phyloP scores from a whole-genome alignment of 805 yeast species.

The Ogataea paraovalis region DNA sequence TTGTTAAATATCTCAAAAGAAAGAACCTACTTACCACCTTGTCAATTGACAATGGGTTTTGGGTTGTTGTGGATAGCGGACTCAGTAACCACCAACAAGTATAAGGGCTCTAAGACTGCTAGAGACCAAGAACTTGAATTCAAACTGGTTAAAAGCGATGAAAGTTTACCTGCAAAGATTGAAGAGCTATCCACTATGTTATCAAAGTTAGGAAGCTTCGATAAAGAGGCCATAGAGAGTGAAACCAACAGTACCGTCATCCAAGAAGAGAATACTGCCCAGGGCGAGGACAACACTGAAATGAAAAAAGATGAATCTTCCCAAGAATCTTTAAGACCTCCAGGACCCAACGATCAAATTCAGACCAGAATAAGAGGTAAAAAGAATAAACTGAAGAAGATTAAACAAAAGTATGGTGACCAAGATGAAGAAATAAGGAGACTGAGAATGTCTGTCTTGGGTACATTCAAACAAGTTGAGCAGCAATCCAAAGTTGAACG shows the following conservation, averaged over 20 bases:
- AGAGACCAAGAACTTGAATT: slow-evolving; percentile 30
- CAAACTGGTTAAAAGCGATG: slow-evolving; percentile 26
- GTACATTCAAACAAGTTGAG: slow-evolving; percentile 66
- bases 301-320: slow-evolving; percentile 9
- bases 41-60: slow-evolving; percentile 87
- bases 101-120: slow-evolving; percentile 23
- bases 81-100: slow-evolving; percentile 41
- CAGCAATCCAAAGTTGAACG: slow-evolving; percentile 2
- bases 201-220: slow-evolving; percentile 20
- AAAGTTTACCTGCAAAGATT: slow-evolving; percentile 20
- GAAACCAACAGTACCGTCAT: neutral
- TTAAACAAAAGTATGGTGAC: slow-evolving; percentile 76
- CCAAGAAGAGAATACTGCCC: slow-evolving; percentile 8
- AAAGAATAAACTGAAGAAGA: slow-evolving; percentile 77
- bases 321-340: slow-evolving; percentile 12
- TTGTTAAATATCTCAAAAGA: slow-evolving; percentile 50
- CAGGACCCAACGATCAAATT: slow-evolving; percentile 19
- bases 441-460: slow-evolving; percentile 74
- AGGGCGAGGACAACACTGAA: slow-evolving; percentile 4
- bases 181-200: slow-evolving; percentile 30
- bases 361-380: slow-evolving; percentile 69
- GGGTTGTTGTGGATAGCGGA: slow-evolving; percentile 75
- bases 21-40: slow-evolving; percentile 63
- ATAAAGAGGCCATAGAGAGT: neutral
- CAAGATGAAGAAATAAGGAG: slow-evolving; percentile 88